Evolutionary conservation across 2,329 filamentous ascomycete species (phyloP).

Genomic region (Rachicladosporium sp.): DNA sequence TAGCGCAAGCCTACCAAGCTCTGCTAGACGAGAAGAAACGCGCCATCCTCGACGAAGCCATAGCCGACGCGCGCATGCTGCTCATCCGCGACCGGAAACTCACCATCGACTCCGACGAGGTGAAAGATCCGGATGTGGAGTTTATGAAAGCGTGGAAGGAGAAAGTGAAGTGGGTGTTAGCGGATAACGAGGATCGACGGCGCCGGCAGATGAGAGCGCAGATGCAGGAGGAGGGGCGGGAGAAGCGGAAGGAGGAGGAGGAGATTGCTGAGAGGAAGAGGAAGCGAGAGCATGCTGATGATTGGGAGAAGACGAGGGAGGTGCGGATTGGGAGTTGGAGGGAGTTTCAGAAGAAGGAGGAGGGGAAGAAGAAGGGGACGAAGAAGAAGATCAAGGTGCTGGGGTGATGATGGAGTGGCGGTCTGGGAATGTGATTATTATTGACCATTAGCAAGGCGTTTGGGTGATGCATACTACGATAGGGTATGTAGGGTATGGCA

Average conservation of each 20-base stretch:
- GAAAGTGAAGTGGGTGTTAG: constrained; percentile 78
- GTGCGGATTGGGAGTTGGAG: constrained; percentile 89
- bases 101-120: constrained; percentile 76
- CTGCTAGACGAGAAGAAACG: constrained; percentile 92
- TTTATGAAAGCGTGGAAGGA: constrained; percentile 80
- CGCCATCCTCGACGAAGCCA: constrained; percentile 77
- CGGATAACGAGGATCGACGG: constrained; percentile 81
- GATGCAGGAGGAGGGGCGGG: constrained; percentile 90
- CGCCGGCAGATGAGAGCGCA: constrained; percentile 80
- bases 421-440: too few species aligned
- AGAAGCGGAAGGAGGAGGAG: constrained; percentile 74
- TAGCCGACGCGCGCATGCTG: constrained; percentile 88
- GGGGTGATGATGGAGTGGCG: neutral
- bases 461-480: too few species aligned
- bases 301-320: constrained; percentile 89
- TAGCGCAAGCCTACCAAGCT: constrained; percentile 86
- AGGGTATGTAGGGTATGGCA: too few species aligned
- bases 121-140: constrained; percentile 56
- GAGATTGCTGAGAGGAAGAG: constrained; percentile 54
- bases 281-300: constrained; percentile 75
- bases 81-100: constrained; percentile 91
- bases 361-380: constrained; percentile 4
- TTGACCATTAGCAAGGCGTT: too few species aligned
- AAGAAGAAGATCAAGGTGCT: constrained; percentile 7
- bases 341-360: constrained; percentile 60